Evolutionary conservation across 2,329 filamentous ascomycete genomes (phyloP), one percentile per base, ranked within the genome.

Genomic region (Pseudogymnoascus sp.): DNA sequence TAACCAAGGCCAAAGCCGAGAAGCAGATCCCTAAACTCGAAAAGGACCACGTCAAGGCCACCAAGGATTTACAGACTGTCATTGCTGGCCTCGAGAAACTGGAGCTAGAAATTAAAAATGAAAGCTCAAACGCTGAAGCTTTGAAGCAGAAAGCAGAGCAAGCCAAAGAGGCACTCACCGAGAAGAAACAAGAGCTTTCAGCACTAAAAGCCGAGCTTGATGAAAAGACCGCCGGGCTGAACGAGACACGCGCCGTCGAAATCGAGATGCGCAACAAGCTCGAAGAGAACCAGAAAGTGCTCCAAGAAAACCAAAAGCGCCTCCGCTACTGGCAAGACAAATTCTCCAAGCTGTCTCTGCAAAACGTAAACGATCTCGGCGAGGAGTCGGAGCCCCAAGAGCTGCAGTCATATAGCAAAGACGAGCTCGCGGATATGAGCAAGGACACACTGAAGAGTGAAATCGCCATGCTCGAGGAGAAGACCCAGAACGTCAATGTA

Each of bases 231-330:
- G 76, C 85, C 0, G 90, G 95, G 71, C 80, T 97, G 60, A 96
- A 97, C 69, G 88, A 90, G 69, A 95, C 88, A 0, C 84, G 92
- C 8, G 92, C 90, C 0, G 78, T 87, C 2, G 94, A 99, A 73
- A 96, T 99, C 63, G 94, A 99, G 74, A 96, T 97, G 91, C 88
- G 89, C 64, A 97, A 97, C 74, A 95, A 95, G 75, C 85, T 99
- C 1, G 94, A 97, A 70, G 92, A 97, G 70, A 94, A 92, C 71
- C 89, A 96, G 65, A 99, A 99, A 75, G 83, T 86, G 8, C 80
- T 97, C 12, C 74, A 76, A 0, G 92, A 97, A 69, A 96, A 95
- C 73, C 85, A 95, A 71, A 92, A 89, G 74, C 85, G 89, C 62
- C 80, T 89, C 38, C 81, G 80, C 35, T 90, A 96, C 75, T 97